Conservation (phyloP, 1,284 basidiomycete genomes). For the Cryptococcus sp. region DNA sequence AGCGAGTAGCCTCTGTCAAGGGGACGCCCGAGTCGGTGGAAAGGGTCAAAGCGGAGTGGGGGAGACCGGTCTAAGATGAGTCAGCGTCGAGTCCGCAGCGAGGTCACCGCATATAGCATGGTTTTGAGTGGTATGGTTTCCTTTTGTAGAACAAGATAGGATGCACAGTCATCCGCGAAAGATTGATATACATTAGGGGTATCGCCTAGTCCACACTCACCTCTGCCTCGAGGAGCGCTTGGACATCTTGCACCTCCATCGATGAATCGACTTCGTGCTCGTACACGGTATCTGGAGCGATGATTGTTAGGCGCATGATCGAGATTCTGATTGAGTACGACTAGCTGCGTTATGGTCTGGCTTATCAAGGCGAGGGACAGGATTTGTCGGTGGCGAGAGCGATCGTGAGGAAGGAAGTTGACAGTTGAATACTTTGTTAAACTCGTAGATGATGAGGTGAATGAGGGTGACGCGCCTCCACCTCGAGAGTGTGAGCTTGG, state of each 20-base stretch:
- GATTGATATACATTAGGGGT: too few species aligned
- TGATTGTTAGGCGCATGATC: conserved; percentile 76
- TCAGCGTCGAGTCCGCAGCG: conserved; percentile 3
- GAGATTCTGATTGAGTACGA: not conserved
- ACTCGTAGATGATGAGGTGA: not conserved
- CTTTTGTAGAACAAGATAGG: not conserved
- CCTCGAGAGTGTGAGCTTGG: not conserved
- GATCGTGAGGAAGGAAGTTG: not conserved
- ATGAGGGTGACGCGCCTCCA: conserved; percentile 2
- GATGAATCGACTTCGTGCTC: conserved; percentile 78
- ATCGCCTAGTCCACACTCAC: conserved; percentile 55
- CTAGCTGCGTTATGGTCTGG: not conserved
- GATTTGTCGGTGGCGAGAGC: not conserved
- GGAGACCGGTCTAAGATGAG: conserved; percentile 32
- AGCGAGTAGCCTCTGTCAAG: conserved; percentile 31
- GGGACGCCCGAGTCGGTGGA: conserved; percentile 44
- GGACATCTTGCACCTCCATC: conserved; percentile 85
- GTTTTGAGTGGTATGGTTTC: too few species aligned
- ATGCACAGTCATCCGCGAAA: too few species aligned
- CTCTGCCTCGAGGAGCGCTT: conserved; percentile 86
- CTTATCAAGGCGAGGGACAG: not conserved
- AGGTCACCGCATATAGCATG: conserved; percentile 2
- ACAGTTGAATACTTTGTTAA: not conserved
- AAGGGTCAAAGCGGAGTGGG: conserved; percentile 25
- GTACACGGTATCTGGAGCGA: conserved; percentile 72